Percentiles rank a stretch among this genome's conserved stretches.
Evolutionary conservation across 1,139 yeast species (phyloP).

Genomic region (Suhomyces taliae): DNA sequence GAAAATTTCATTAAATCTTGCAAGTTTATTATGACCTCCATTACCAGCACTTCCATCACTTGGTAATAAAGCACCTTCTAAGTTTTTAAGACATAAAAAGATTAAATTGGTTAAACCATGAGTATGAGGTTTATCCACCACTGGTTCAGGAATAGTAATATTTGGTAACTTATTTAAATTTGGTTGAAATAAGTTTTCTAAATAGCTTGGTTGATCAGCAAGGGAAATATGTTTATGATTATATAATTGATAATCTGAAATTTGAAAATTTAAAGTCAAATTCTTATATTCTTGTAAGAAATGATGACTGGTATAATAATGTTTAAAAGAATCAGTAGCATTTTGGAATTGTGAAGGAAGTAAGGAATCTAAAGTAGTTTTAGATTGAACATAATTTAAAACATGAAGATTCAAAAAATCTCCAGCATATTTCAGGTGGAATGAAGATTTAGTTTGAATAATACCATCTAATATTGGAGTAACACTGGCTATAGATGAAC

Average conservation of each 20-base stretch:
- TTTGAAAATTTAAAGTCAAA: constrained; percentile 19
- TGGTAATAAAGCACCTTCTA: constrained; percentile 34
- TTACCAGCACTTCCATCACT: constrained; percentile 21
- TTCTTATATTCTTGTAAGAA: constrained; percentile 51
- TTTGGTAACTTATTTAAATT: constrained; percentile 29
- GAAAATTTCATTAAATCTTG: constrained; percentile 43
- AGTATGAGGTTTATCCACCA: constrained; percentile 40
- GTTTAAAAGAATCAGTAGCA: constrained; percentile 48
- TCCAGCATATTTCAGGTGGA: constrained; percentile 66
- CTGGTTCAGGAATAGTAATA: constrained; percentile 34
- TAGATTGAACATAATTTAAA: constrained; percentile 37
- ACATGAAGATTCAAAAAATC: constrained; percentile 63
- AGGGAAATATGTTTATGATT: constrained; percentile 41
- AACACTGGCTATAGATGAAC: constrained; percentile 58
- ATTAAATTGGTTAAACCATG: constrained; percentile 51
- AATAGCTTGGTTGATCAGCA: constrained; percentile 36
- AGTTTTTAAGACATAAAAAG: constrained; percentile 41
- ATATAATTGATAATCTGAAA: constrained; percentile 49
- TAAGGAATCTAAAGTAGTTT: constrained; percentile 29
- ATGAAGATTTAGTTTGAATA: constrained; percentile 58
- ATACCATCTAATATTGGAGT: constrained; percentile 75
- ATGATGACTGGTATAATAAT: constrained; percentile 42
- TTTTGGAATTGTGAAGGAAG: constrained; percentile 26
- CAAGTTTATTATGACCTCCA: constrained; percentile 28
- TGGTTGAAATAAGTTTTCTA: constrained; percentile 61